Evolutionary conservation across 2,329 filamentous ascomycete species (phyloP), one percentile per base, ranked within the genome.

Genomic region (Exophiala phaeomuriformis): DNA sequence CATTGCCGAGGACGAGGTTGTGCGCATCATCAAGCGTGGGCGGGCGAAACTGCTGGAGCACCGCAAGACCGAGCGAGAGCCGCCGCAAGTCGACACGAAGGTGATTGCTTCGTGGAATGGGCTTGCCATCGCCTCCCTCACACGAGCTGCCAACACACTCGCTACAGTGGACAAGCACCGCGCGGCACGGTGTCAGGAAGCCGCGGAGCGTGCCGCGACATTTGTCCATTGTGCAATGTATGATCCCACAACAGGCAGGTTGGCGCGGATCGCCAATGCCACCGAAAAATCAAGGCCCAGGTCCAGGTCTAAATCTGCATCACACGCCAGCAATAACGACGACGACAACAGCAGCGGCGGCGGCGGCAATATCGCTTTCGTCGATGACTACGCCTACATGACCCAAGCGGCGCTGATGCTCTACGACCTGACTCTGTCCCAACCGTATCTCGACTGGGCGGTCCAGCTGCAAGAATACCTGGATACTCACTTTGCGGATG

Each of bases 311-410:
- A 19, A 19, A 19, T 19, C 19, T 19, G 19, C 19, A 19, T 19
- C 19, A 19, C 19, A 19, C 19, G 19, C 19, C 19, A 19, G 19
- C 19, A 19, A 19, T 19, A 19, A 19, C 2, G 19, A 19, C 2
- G 2, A 19, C 10, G 35, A 33, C 36, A 45, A 49, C 3, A 37
- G 46, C 7, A 39, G 37, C 27, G 6, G 41, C 2, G 31, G 51
- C 12, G 52, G 49, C 39, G 44, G 47, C 5, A 81, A 91, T 40
- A 94, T 85, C 70, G 81, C 82, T 31, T 95, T 97, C 69, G 88
- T 91, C 1, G 93, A 97, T 63, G 93, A 98, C 71, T 97, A 97
- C 66, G 89, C 91, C 2, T 95, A 91, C 68, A 69, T 97, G 39
- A 86, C 90, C 47, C 81, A 85, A 47, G 91, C 90, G 0, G 75